Evolutionary conservation across 2,329 filamentous ascomycete species (phyloP), one percentile per base, ranked within the genome.

Genomic region (Colletotrichum sp.): DNA sequence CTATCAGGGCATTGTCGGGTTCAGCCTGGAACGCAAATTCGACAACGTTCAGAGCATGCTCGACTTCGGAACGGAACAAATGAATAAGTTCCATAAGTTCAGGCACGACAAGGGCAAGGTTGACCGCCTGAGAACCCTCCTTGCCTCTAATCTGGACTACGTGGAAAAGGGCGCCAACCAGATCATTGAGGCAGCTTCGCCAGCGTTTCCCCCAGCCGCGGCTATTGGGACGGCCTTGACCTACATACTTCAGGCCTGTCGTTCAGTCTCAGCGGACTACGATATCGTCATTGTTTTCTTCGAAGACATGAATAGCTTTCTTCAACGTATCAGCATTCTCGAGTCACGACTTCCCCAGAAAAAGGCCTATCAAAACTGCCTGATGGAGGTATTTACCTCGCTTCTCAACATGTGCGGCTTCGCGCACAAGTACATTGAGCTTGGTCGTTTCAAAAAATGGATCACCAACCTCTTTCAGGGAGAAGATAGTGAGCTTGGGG

Each of bases 1-100:
- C 38, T 84, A 84, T 73, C 79, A 82, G 43, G 81, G 83, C 34
- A 81, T 84, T n/a, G 80, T 83, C 3, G 83, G 83, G 0, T 82
- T 84, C 52, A 81, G 82, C 48, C 77, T 84, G 3, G 72, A 83
- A 28, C 78, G 73, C 43, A 81, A 83, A 30, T 83, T 82, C 34
- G 77, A 80, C 34, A 82, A 78, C 60, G 77, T 80, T 4, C 67
- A 81, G 55, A 77, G 67, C 1, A 81, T 83, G 80, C 69, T 78
- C 64, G 36, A 68, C n/a, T 74, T 63, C 21, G 74, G 76, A n/a
- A 74, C 43, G 12, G 43, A 52, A 52, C 43, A 52, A 24, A 21
- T 52, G 43, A 52, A 52, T 6, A 52, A 12, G 0, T 52, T 52
- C 43, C 43, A 52, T 6, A 52, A 52, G 3, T 52, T 52, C 43